Evolutionary conservation across 2,329 filamentous ascomycete species (phyloP), one percentile per base, ranked within the genome.

Genomic region (Fusarium sp.): DNA sequence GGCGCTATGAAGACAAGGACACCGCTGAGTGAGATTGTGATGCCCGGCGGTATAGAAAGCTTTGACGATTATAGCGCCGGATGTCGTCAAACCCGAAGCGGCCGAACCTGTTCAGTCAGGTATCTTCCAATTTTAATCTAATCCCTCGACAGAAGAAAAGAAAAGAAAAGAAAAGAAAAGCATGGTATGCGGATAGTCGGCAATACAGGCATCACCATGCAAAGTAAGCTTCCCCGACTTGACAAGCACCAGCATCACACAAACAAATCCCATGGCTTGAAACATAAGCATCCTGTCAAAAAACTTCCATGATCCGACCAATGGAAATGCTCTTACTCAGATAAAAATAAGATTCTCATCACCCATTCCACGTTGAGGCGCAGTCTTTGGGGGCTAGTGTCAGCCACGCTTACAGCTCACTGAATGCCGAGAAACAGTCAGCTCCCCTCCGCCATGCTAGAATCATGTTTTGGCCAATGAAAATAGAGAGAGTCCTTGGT

Each of bases 321-420:
- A 48, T 58, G 7, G 8, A 6, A 42, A 3, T 0, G 2, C 16
- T 21, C 4, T 4, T 7, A 25, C 10, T 7, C 9, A 21, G 29
- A 64, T 58, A 69, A 58, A 69, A 72, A 48, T 49, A 70, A 66
- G 45, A 56, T 48, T 59, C 14, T 46, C 38, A 66, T 42, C 15
- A 39, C 44, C 11, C 23, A 14, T 29, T 10, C 9, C 64, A 39
- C 25, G 37, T 38, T 46, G 55, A 54, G 72, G 72, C 72, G 72
- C 71, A 73, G 44, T 38, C 37, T 39, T 61, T 72, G 55, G 72
- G 71, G 63, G 71, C 71, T 73, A 62, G 59, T 42, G 39, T 45
- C 12, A 57, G 66, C 67, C 51, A 63, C 27, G 67, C 71, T 74
- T 46, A 73, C 71, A 59, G 14, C 33, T 45, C 37, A 45, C 46